Evolutionary conservation across 2,329 filamentous ascomycete species (phyloP), one percentile per base, ranked within the genome.

Genomic region (Cytospora schulzeri): DNA sequence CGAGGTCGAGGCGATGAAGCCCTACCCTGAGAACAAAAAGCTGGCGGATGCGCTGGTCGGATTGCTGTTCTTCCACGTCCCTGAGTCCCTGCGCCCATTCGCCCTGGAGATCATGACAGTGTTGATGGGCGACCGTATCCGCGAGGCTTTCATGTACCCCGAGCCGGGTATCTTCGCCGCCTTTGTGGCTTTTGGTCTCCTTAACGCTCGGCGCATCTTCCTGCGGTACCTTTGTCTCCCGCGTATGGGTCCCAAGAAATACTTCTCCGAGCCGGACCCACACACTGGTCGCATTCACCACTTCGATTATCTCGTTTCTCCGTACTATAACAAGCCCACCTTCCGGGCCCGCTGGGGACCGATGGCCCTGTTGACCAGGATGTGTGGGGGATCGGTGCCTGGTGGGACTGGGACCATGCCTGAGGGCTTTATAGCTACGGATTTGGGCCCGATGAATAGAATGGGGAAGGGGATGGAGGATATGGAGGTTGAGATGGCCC

Each of bases 271-370:
- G 0, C 77, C 83, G 0, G 83, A 90, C 67, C 76, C 79, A 12
- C 75, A 80, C 33, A 82, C 84, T 0, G 83, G 84, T 0, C 82
- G 83, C 3, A 81, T 86, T 67, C 79, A 81, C 60, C 73, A 70
- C 73, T 69, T 77, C 0, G 69, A 78, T 45, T 91, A 86, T 75
- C 80, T 88, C 29, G 83, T 85, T 14, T 83, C 86, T 55, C 90
- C 89, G 2, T 91, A 85, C 75, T 91, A 91, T 74, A 79, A 85
- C 28, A 80, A 83, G 66, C 80, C 81, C 31, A 89, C 83, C 0
- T 73, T 84, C 50, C 85, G 81, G 85, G 85, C 82, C 70, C 84
- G 85, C 65, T 92, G 84, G 86, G 85, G 85, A 2, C 87, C 82
- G 0, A 73, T 74, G 65, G 87, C 81, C 0, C 81, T 81, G 79